These are phyloP conservation scores for Aquilaria sinensis DNA, from an alignment of 345 rosid species.

Conservation along the genomic window DNA sequence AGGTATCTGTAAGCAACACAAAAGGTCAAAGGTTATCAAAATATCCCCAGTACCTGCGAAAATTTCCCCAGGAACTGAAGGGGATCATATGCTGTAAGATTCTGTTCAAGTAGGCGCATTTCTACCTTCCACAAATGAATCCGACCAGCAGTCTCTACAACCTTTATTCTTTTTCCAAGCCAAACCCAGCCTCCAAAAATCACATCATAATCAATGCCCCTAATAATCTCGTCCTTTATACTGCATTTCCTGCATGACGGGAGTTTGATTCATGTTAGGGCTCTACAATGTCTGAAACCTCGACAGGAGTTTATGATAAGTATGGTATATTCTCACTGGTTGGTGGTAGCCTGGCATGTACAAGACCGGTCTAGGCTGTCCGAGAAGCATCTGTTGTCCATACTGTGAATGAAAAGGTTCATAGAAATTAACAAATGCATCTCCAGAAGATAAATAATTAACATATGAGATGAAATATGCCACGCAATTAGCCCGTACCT, in stretches of 20 bases:
- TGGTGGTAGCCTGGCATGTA: slow-evolving; percentile 72
- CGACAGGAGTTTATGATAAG: background rate
- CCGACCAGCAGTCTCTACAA: too few relatives aligned
- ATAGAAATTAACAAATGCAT: slow-evolving; percentile 12
- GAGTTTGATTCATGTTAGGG: background rate
- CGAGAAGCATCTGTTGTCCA: slow-evolving; percentile 58
- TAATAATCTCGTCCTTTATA: slow-evolving; percentile 59
- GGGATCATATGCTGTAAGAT: too few relatives aligned
- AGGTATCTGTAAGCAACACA: too few relatives aligned
- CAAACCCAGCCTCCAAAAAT: background rate
- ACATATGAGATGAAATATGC: background rate
- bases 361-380: slow-evolving; percentile 55
- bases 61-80: too few relatives aligned
- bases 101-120: too few relatives aligned
- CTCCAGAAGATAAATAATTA: slow-evolving; percentile 1
- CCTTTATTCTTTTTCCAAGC: too few relatives aligned
- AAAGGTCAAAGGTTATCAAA: too few relatives aligned
- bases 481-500: slow-evolving; percentile 30
- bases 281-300: background rate
- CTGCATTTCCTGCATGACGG: slow-evolving; percentile 51
- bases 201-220: background rate
- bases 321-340: background rate
- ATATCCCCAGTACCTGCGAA: too few relatives aligned
- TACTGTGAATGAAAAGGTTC: slow-evolving; percentile 31
- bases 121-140: too few relatives aligned